Base-by-base conservation (phyloP, 306 rosid genomes). In the Medicago arabica region DNA sequence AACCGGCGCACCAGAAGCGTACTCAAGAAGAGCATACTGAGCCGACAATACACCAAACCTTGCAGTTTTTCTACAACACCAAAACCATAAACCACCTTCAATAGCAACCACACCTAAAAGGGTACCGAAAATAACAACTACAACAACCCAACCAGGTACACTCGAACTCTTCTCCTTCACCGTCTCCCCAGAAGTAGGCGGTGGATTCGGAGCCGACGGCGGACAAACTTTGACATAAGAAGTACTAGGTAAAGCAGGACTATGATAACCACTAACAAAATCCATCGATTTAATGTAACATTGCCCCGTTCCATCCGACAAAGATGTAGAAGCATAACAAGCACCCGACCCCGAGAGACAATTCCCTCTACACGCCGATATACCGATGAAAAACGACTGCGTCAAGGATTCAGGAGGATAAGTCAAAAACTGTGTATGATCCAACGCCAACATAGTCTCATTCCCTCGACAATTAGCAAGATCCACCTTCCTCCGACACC, bases 1-100 rank as follows among this genome's bases (percentile, higher is more conserved):
- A 41, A 90, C 88, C 0, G 98, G 97, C 0, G 98, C 98, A 15
- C 98, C 93, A 11, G 98, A 95, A 50, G 98, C 98, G 86, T 95
- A 95, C 88, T 95, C 98, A 51, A 95, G 92, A 72, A 95, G 96
- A 18, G 95, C 91, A 65, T 90, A 87, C 10, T 92, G 90, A 57
- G 90, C 82, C 2, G 98, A 88, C 80, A 89, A 80, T 31, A 80
- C 89, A 34, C 93, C 89, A 34, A 89, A 84, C 8, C 76, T 82
- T 2, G 76, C 34, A 34, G 70, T 78, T 60, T 87, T 90, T 47
- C 91, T 83, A 80, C 96, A 94, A 71, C 90, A 95, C 86, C 92
- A 92, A 73, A 84, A 78, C 97, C 98, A 92, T 39, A 92, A 71
- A 70, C 88, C 89, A 74, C 83, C 97, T 83, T 87, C 97, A 60